Evolutionary conservation across 768 basidiomycete species (phyloP), one percentile per base, ranked within the genome.

Genomic region (Fistulinella prunicolor): DNA sequence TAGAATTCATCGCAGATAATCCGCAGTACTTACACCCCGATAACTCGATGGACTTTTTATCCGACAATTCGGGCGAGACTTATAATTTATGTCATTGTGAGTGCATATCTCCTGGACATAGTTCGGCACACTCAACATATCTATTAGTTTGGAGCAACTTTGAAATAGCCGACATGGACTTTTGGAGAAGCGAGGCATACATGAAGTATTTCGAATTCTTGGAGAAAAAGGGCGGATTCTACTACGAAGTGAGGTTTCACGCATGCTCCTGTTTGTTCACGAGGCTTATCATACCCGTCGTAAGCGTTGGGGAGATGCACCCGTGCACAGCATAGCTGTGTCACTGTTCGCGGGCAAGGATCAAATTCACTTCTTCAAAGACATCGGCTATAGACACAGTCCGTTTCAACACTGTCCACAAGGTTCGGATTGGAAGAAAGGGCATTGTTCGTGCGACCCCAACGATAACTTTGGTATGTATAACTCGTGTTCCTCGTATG

Each of bases 221-320:
- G 17, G 93, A 95, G 45, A 61, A 76, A 45, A 74, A 75, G 36
- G 93, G 93, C 45, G 92, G 92, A 14, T 92, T 94, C 65, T 94
- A 93, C 65, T 92, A 92, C 55, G 91, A 94, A 81, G 86, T 79
- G 56, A 38, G 37, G 21, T 17, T 22, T 7, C 42, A 8, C 12
- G 13, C 19, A 6, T 10, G 0, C 2, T 10, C 20, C 16, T 12
- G 39, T 22, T 46, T 26, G 12, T n/a, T 36, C 14, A 14, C 17
- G 28, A 28, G 9, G n/a, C 17, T 66, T 43, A 51, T 35, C 17
- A n/a, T 37, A 22, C 30, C 37, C 20, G 1, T 8, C 13, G n/a
- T n/a, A 54, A 90, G 81, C 83, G 91, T 28, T 93, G 92, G 92
- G 95, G 95, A 42, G 94, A 96, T 70, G 95, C 95, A n/a, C 83